Evolutionary conservation across 2,329 filamentous ascomycete genomes (phyloP), one percentile per base, ranked within the genome.

Genomic region (Eurotiales sp.): DNA sequence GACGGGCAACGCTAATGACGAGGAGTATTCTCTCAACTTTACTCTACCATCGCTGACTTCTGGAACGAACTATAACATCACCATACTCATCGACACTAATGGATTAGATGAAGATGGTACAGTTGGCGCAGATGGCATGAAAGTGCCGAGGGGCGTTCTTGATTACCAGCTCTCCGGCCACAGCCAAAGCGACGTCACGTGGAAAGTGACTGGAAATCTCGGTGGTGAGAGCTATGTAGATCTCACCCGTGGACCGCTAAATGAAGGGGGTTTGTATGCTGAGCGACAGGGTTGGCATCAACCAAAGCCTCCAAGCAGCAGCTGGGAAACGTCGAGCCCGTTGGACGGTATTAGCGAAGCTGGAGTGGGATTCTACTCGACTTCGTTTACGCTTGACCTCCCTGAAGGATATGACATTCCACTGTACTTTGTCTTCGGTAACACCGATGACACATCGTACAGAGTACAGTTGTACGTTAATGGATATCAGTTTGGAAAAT

Each of bases 401-500:
- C 77, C 79, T 0, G 40, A 58, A 1, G 79, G 77, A 12, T 82
- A 77, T 64, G 80, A 83, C 57, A 74, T 82, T 21, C 79, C 80
- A 1, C 60, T 83, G 12, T 74, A 71, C 25, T 80, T 83, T 59
- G 69, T 69, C 1, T 79, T 82, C 54, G 61, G 59, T 1, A 70
- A 71, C 46, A 58, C 87, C 87, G 73, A 70, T 73, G 29, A 32
- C 19, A 54, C 25, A 23, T 19, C 80, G 77, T 87, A 85, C 56
- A 75, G 86, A 15, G 81, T 76, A 1, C 78, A 86, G 59, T 68
- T 90, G 6, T 90, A 80, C 61, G 82, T 90, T 40, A 90, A 90
- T 59, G 87, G 87, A 1, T 90, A 84, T 67, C 86, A 90, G 64
- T 90, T 84, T 56, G 82, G 81, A 2, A 84, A 84, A 62, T 85